These are phyloP conservation scores for Trypanosoma congolense DNA, from an alignment of 208 protist species.

Conservation along the genomic window DNA sequence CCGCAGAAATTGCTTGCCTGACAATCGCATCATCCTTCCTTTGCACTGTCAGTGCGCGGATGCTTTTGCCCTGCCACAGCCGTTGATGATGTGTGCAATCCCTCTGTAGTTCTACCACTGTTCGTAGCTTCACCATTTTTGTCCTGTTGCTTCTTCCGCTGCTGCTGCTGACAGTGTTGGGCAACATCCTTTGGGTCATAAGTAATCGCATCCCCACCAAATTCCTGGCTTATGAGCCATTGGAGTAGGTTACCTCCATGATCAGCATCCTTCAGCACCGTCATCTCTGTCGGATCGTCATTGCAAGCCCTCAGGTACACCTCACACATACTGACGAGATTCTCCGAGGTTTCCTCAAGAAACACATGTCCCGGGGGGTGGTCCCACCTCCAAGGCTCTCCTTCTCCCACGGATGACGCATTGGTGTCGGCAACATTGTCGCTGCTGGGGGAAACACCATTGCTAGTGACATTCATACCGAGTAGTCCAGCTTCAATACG, in stretches of 20 bases:
- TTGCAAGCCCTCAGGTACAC: conserved; percentile 58
- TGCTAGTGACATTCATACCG: conserved; percentile 1
- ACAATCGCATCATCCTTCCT: no score
- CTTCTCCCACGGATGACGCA: background rate
- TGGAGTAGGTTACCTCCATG: conserved; percentile 5
- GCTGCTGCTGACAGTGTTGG: conserved; percentile 16
- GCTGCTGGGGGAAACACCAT: background rate
- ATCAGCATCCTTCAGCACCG: conserved; percentile 29
- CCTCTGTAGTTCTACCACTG: no score
- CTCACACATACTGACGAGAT: conserved; percentile 54
- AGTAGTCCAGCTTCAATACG: conserved; percentile 23
- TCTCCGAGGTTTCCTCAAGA: conserved; percentile 77
- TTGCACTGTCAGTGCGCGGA: no score
- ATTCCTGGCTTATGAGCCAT: conserved; percentile 3
- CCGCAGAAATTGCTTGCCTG: no score
- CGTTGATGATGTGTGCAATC: no score
- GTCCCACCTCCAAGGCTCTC: conserved; percentile 22
- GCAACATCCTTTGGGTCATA: conserved; percentile 20
- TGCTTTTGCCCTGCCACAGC: no score
- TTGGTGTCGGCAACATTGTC: background rate
- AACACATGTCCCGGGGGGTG: conserved; percentile 77
- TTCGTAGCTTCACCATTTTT: no score
- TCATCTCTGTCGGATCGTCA: conserved; percentile 31
- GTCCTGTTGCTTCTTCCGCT: background rate
- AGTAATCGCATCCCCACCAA: conserved; percentile 10